Conservation (phyloP, 2,329 filamentous ascomycete species). For the Mycosphaerella arachidis region DNA sequence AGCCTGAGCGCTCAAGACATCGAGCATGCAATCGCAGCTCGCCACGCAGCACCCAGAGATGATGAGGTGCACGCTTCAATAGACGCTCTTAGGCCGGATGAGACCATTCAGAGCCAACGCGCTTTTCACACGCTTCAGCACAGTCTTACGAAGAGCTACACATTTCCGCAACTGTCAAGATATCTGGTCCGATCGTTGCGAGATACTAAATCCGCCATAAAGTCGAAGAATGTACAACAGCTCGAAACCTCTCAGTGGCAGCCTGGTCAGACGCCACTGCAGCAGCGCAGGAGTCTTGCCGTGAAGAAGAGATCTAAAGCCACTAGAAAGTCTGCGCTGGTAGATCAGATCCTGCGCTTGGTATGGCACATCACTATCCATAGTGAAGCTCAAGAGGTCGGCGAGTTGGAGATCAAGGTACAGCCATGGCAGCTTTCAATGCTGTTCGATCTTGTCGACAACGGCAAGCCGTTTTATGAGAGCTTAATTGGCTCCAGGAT, state of each 20-base stretch:
- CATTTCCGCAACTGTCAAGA: slow-evolving; percentile 20
- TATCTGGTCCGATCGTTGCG: slow-evolving; percentile 17
- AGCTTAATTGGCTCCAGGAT: slow-evolving; percentile 20
- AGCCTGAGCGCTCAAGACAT: slow-evolving; percentile 23
- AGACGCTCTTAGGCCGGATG: slow-evolving; percentile 22
- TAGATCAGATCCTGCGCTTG: slow-evolving; percentile 26
- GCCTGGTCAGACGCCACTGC: slow-evolving; percentile 22
- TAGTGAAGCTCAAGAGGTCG: slow-evolving; percentile 24
- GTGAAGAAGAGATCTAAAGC: slow-evolving; percentile 7
- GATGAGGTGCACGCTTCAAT: slow-evolving; percentile 29
- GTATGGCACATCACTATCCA: slow-evolving; percentile 25
- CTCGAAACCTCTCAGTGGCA: slow-evolving; percentile 20
- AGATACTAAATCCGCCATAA: neutral
- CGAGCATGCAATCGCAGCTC: slow-evolving; percentile 17
- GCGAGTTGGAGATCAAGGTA: slow-evolving; percentile 28
- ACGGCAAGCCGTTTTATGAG: slow-evolving; percentile 14
- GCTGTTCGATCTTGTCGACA: slow-evolving; percentile 23
- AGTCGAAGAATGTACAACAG: slow-evolving; percentile 1
- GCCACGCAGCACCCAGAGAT: slow-evolving; percentile 17
- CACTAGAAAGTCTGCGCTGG: slow-evolving; percentile 12
- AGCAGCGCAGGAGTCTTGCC: slow-evolving; percentile 13
- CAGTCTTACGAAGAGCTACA: slow-evolving; percentile 24
- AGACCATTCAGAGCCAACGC: slow-evolving; percentile 20
- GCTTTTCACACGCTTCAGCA: slow-evolving; percentile 19
- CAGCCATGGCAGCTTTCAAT: slow-evolving; percentile 27